These are phyloP conservation scores for Triadica sebifera DNA, from an alignment of 345 rosid genomes.

Conservation along the genomic window DNA sequence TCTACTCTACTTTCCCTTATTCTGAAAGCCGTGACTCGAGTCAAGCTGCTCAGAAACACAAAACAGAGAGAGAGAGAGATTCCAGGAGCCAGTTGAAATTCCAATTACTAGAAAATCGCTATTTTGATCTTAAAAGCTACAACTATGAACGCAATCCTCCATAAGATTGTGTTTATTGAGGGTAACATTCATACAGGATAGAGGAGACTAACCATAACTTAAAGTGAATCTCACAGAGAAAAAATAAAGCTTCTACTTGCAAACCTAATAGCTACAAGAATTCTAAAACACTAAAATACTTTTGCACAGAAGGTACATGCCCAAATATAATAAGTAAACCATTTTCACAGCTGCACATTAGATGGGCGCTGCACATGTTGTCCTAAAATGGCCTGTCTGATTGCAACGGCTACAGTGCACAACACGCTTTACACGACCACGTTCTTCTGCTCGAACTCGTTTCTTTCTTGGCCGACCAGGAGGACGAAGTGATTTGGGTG, in stretches of 20 bases:
- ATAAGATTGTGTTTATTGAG: slow-evolving; percentile 12
- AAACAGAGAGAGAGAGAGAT: no score
- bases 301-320: slow-evolving; percentile 27
- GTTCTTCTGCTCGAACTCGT: slow-evolving; percentile 88
- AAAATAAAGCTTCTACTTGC: slow-evolving; percentile 21
- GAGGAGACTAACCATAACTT: neutral
- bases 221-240: slow-evolving; percentile 1
- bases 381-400: slow-evolving; percentile 97
- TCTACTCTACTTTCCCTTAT: no score
- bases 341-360: slow-evolving; percentile 26
- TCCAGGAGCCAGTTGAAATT: no score
- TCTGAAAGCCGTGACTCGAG: no score
- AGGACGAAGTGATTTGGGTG: slow-evolving; percentile 86
- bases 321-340: slow-evolving; percentile 12
- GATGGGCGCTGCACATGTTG: slow-evolving; percentile 96
- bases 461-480: slow-evolving; percentile 96
- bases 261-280: slow-evolving; percentile 23
- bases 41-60: no score
- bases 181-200: slow-evolving; percentile 4
- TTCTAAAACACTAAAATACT: slow-evolving; percentile 10
- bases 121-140: neutral
- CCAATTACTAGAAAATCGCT: neutral
- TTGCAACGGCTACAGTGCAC: slow-evolving; percentile 99
- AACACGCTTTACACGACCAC: slow-evolving; percentile 83
- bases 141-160: slow-evolving; percentile 10